Percentiles rank a stretch among this genome's conserved stretches.
Evolutionary conservation across 2,329 filamentous ascomycete species (phyloP).

Genomic region (Arachnopeziza araneosa): DNA sequence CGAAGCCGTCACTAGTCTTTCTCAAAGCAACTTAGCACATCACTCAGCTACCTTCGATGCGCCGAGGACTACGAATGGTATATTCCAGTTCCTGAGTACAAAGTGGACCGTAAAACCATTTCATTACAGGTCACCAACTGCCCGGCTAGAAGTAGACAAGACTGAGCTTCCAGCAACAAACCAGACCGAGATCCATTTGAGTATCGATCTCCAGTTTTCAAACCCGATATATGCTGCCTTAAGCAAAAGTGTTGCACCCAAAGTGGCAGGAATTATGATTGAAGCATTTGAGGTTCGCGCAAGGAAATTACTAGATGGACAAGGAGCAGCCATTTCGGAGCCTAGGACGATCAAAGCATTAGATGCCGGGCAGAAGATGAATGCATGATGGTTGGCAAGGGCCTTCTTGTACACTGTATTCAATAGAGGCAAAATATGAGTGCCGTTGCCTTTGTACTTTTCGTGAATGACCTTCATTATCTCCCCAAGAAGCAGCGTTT

Average conservation of each 20-base stretch:
- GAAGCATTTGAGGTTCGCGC: slow-evolving; percentile 87
- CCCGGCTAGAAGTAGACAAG: slow-evolving; percentile 28
- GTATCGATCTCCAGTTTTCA: slow-evolving; percentile 76
- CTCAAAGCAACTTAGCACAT: slow-evolving; percentile 32
- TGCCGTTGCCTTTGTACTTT: no score
- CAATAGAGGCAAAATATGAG: no score
- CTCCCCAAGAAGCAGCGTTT: no score
- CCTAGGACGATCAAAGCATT: background rate
- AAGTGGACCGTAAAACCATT: slow-evolving; percentile 59
- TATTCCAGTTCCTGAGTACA: slow-evolving; percentile 66
- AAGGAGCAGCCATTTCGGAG: background rate
- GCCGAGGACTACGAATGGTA: slow-evolving; percentile 38
- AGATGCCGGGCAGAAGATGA: background rate
- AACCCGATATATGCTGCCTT: slow-evolving; percentile 85
- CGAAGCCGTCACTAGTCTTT: slow-evolving; percentile 41
- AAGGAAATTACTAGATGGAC: slow-evolving; percentile 39
- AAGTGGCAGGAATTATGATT: slow-evolving; percentile 83
- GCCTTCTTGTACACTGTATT: background rate
- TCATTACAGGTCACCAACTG: slow-evolving; percentile 39
- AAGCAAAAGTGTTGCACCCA: slow-evolving; percentile 75
- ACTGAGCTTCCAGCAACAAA: slow-evolving; percentile 29
- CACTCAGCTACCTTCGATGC: slow-evolving; percentile 36
- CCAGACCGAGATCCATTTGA: slow-evolving; percentile 68
- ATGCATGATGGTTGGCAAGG: background rate
- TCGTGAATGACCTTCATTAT: no score